These are phyloP conservation scores for Brasilioporus rufonigricans DNA, from an alignment of 768 basidiomycete genomes.

Conservation along the genomic window DNA sequence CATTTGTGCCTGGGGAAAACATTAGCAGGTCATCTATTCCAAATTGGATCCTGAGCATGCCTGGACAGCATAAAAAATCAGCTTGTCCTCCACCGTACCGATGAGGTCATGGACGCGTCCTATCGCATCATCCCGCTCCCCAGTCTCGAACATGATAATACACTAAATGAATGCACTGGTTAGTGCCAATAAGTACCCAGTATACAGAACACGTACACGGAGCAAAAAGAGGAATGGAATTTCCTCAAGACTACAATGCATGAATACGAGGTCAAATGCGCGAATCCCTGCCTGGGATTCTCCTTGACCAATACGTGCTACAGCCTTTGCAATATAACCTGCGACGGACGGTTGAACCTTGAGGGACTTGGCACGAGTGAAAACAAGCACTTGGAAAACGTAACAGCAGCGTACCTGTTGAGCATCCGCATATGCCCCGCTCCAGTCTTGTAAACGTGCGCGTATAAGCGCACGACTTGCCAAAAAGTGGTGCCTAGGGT, in stretches of 20 bases:
- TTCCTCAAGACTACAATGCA: conserved; percentile 6
- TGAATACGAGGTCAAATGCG: conserved; percentile 15
- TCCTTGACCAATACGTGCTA: conserved; percentile 14
- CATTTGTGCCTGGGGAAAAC: conserved; percentile 12
- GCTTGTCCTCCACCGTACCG: conserved; percentile 9
- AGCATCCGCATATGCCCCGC: conserved; percentile 6
- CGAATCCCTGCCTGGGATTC: conserved; percentile 8
- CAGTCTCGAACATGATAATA: conserved; percentile 7
- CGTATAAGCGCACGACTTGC: conserved; percentile 14
- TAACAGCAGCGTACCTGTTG: background rate
- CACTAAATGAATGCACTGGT: conserved; percentile 1
- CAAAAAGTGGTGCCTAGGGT: background rate
- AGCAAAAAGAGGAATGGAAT: conserved; percentile 11
- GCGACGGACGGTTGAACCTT: conserved; percentile 5
- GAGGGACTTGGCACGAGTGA: conserved; percentile 10
- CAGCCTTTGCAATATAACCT: conserved; percentile 15
- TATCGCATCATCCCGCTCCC: conserved; percentile 14
- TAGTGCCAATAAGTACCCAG: background rate
- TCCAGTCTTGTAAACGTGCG: conserved; percentile 9
- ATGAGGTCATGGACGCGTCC: conserved; percentile 11
- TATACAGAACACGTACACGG: conserved; percentile 4
- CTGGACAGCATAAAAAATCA: conserved; percentile 5
- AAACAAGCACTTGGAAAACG: background rate
- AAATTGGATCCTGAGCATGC: background rate
- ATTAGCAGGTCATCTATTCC: background rate